Percentiles rank a stretch among this genome's conserved stretches.
Evolutionary conservation across 768 basidiomycete species (phyloP).

Genomic region (Ramaria sp.): DNA sequence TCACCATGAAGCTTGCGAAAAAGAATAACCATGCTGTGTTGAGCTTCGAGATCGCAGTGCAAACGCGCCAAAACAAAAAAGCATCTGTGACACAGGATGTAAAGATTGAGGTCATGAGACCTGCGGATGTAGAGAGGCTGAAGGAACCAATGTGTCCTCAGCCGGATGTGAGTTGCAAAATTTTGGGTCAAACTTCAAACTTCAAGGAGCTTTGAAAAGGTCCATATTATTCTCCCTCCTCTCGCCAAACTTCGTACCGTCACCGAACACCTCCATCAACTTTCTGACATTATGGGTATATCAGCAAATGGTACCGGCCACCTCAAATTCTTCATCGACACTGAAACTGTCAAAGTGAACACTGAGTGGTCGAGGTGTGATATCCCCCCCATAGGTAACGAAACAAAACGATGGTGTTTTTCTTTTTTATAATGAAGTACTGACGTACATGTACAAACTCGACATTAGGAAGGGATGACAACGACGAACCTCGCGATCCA

Average conservation of each 20-base stretch:
- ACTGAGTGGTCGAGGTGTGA: slow-evolving; percentile 70
- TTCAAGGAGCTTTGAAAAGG: slow-evolving; percentile 26
- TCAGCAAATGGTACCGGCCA: slow-evolving; percentile 56
- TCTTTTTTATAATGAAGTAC: neutral
- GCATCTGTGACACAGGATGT: slow-evolving; percentile 73
- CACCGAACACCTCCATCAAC: slow-evolving; percentile 58
- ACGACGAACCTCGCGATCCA: slow-evolving; percentile 31
- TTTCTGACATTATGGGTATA: slow-evolving; percentile 60
- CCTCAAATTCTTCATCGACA: slow-evolving; percentile 44
- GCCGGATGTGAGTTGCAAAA: slow-evolving; percentile 52
- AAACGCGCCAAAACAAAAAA: slow-evolving; percentile 49
- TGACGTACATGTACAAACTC: too few species aligned
- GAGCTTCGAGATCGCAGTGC: slow-evolving; percentile 61
- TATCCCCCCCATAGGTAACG: slow-evolving; percentile 44
- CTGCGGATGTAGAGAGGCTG: slow-evolving; percentile 58
- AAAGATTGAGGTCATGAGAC: slow-evolving; percentile 69
- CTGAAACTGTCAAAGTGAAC: slow-evolving; percentile 67
- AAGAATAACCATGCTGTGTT: slow-evolving; percentile 72
- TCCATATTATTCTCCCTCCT: slow-evolving; percentile 68
- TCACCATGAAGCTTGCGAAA: slow-evolving; percentile 79
- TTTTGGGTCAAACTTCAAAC: neutral
- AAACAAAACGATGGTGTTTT: slow-evolving; percentile 10
- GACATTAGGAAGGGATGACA: slow-evolving; percentile 21
- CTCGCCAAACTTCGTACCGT: slow-evolving; percentile 69
- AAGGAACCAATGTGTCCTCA: slow-evolving; percentile 78